Base-by-base conservation (phyloP, 2,329 filamentous ascomycete species). In the Cladorrhinum sp. region DNA sequence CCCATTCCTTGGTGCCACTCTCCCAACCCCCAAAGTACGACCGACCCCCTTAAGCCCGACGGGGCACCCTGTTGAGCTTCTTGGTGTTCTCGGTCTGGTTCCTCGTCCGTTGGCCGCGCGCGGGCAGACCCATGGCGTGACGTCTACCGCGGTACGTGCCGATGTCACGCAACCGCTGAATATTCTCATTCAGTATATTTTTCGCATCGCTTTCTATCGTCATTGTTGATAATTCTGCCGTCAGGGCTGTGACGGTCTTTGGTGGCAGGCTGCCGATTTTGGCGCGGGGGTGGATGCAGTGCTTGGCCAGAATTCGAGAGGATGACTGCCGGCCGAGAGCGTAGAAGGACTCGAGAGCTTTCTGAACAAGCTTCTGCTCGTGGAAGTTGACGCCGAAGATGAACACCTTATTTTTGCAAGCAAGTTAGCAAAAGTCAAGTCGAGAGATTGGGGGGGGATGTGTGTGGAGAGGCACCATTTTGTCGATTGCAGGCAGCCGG, bases 111-210 rank as follows among this genome's bases (percentile, higher is more conserved):
- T 99, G 95, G 68, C 95, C 95, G 68, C 95, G 85, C 58, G 95
- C 94, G 3, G 95, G 95, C 78, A 98, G 77, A 63, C 88, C 86
- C 89, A 98, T 93, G 60, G 94, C 94, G 80, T 99, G 95, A 67
- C 95, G 82, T 74, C 90, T 87, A 66, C 95, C 95, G 57, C 95
- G 82, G 73, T 96, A 96, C 3, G 89, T 87, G 55, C 93, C 93
- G 80, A 96, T 97, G 70, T 97, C 93, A 73, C 90, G 91, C 74
- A 99, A 71, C 62, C 94, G 82, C 73, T 82, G 82, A 68, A 99
- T 96, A 71, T 98, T 95, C 55, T 96, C 91, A 70, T 88, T 83
- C 39, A 97, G 77, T 62, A 91, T 79, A 72, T 89, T 85, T 70
- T 86, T 82, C 65, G 96, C 82, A 70, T 98, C 93, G 74, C 90